A percentile compares a stretch with the other conserved stretches of the same genome.
Evolutionary conservation across 371 early-diverging fungal species (phyloP).

Genomic region (Mortierella sp.): DNA sequence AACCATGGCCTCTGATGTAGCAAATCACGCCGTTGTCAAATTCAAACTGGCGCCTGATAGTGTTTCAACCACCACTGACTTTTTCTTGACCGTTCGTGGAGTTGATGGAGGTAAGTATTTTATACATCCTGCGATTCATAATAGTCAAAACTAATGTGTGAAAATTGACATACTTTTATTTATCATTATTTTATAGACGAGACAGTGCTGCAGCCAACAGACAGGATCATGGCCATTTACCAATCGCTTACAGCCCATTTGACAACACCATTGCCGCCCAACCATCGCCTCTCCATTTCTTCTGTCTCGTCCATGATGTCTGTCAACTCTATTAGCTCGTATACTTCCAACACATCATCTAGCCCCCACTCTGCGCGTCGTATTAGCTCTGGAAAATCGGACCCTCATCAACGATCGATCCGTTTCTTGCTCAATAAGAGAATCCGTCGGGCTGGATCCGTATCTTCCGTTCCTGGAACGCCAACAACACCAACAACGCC

Average conservation of each 20-base stretch:
- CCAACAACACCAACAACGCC: constrained; percentile 45
- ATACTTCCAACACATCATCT: constrained; percentile 17
- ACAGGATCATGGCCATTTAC: constrained; percentile 69
- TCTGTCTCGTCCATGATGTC: constrained; percentile 57
- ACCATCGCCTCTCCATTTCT: constrained; percentile 55
- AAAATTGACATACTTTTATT: too few species aligned
- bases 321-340: constrained; percentile 36
- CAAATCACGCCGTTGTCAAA: constrained; percentile 63
- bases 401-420: constrained; percentile 57
- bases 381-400: constrained; percentile 33
- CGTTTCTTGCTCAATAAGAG: constrained; percentile 70
- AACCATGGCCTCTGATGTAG: constrained; percentile 66
- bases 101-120: constrained; percentile 70
- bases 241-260: constrained; percentile 69
- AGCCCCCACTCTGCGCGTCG: constrained; percentile 41
- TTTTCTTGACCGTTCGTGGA: constrained; percentile 66
- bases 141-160: too few species aligned
- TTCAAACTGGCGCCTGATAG: constrained; percentile 61
- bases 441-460: constrained; percentile 57
- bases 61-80: constrained; percentile 54
- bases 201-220: constrained; percentile 64
- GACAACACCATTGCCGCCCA: constrained; percentile 69
- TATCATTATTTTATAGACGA: constrained; percentile 58
- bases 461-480: constrained; percentile 45
- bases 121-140: too few species aligned